Base-by-base conservation (phyloP, 129 eudicot genomes). In the Flaveria trinervia region DNA sequence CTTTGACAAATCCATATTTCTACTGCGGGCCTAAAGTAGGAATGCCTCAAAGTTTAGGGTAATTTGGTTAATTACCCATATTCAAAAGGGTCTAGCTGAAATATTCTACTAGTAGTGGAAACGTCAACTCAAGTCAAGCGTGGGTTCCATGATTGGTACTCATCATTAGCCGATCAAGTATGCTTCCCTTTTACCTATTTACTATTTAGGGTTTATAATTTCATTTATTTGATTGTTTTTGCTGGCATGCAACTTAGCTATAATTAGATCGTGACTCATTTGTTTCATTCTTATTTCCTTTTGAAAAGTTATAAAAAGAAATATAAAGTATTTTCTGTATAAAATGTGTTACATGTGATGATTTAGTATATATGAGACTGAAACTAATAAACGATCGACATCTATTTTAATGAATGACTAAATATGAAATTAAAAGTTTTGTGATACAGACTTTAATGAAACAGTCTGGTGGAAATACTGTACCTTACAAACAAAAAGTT, bases 131-230 rank as follows among this genome's bases (percentile, higher is more conserved):
- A 39, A 22, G 68, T 57, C 44, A 73, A 73, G 43, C 68, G 23
- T 57, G 77, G 68, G 43, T 12, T 41, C 55, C 68, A 57, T 73
- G 25, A 57, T 71, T 71, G 65, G 30, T 71, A 9, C 50, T 36
- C 28, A 71, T 52, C 3, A 71, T 71, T 30, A 73, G 68, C 43
- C 56, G 69, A 73, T 73, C 78, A 59, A 73, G 68, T 72, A 55
- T 52, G 33, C 30, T n/a, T 16, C 49, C 51, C 7, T 72, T 72
- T 28, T 5, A 33, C 48, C 49, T 36, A 0, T 2, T 36, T 36
- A 36, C 4, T 36, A 36, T 17, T 17, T 54, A 17, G 64, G 13
- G n/a, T 56, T 67, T 39, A 41, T 13, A 39, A 41, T 67, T 52
- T 17, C 20, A 55, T 73, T 72, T 8, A 8, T 10, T 52, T 52